Evolutionary conservation across 331 rosid species (phyloP).

Genomic region (Phaseolus coccineus): DNA sequence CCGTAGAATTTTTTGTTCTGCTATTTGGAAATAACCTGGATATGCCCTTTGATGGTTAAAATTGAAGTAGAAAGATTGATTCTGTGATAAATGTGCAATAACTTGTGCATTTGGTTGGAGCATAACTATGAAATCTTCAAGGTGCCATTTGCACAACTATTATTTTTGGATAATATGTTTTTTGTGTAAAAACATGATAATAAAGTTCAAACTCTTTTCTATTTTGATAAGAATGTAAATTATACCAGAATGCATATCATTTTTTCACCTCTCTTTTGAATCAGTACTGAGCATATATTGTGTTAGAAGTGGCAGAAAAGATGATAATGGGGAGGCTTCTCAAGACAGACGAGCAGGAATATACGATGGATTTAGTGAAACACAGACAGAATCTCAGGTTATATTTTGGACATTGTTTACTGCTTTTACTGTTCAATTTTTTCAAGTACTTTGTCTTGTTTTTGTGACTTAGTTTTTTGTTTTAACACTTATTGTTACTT

Average conservation of each 20-base stretch:
- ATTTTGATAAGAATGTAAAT: constrained; percentile 30
- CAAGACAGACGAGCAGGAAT: constrained; percentile 55
- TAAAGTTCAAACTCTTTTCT: constrained; percentile 13
- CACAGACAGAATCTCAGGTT: constrained; percentile 98
- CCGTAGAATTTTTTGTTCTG: too few relatives aligned
- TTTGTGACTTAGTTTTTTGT: constrained; percentile 1
- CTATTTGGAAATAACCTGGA: too few relatives aligned
- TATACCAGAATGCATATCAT: constrained; percentile 28
- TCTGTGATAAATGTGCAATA: too few relatives aligned
- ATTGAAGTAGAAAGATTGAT: too few relatives aligned
- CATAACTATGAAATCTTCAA: too few relatives aligned
- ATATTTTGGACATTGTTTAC: constrained; percentile 27
- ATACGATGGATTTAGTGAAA: constrained; percentile 84
- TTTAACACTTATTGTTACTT: constrained; percentile 4
- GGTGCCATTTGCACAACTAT: too few relatives aligned
- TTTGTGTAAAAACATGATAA: not conserved
- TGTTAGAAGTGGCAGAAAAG: constrained; percentile 59
- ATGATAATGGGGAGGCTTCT: constrained; percentile 56
- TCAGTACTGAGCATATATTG: constrained; percentile 43
- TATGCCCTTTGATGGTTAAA: too few relatives aligned
- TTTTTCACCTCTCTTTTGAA: constrained; percentile 38
- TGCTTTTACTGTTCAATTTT: constrained; percentile 39
- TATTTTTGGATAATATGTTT: too few relatives aligned
- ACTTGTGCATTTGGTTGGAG: too few relatives aligned
- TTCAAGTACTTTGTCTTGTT: not conserved